These are phyloP conservation scores for Corrigiola litoralis DNA, from an alignment of 179 eudicot genomes.

Conservation along the genomic window DNA sequence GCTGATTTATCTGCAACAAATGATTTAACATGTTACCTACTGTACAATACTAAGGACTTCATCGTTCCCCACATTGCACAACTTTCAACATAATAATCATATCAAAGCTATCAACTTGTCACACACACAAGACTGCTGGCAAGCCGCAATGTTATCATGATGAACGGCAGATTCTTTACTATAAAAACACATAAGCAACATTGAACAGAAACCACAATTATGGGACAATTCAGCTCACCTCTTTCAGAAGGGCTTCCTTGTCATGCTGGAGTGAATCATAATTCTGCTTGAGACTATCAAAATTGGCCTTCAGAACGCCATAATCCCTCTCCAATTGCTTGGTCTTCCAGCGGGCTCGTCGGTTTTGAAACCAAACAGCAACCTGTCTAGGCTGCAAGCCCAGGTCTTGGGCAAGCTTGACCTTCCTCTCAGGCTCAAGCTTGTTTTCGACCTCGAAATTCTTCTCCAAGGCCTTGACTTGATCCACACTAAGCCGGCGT, in stretches of 20 bases:
- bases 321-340: slow-evolving; percentile 87
- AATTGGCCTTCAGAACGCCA: slow-evolving; percentile 61
- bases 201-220: neutral
- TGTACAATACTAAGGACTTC: neutral
- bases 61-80: neutral
- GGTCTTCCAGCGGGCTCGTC: slow-evolving; percentile 90
- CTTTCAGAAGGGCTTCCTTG: slow-evolving; percentile 54
- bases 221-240: slow-evolving; percentile 31
- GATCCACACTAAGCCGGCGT: slow-evolving; percentile 62
- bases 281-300: slow-evolving; percentile 57
- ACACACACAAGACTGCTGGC: no score
- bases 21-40: neutral
- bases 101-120: no score
- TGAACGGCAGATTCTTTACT: no score
- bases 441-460: slow-evolving; percentile 85
- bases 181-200: neutral
- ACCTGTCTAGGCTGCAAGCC: slow-evolving; percentile 91
- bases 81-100: no score
- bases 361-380: slow-evolving; percentile 94
- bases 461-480: slow-evolving; percentile 83
- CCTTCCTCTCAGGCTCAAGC: slow-evolving; percentile 84
- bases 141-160: no score
- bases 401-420: slow-evolving; percentile 81
- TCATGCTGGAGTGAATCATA: slow-evolving; percentile 55
- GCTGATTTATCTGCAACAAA: slow-evolving; percentile 47